These are phyloP conservation scores for Aurifilum marmelostoma DNA, from an alignment of 2,329 filamentous ascomycete species.

Conservation along the genomic window DNA sequence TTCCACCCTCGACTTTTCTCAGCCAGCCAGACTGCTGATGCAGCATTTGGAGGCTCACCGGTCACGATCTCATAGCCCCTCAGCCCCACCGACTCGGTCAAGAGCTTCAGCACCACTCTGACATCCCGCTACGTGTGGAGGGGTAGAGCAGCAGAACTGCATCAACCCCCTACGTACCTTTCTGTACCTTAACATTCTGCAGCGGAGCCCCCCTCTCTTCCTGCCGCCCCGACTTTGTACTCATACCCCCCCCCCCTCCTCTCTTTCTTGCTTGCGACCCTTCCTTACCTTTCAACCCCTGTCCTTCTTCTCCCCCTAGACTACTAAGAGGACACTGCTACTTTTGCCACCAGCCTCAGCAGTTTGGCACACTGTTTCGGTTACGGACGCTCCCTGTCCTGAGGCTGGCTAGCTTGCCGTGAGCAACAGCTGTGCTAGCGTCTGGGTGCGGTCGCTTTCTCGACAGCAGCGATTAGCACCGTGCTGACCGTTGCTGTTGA, in stretches of 20 bases:
- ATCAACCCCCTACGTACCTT: constrained; percentile 22
- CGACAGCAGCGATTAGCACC: constrained; percentile 15
- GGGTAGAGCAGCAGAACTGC: constrained; percentile 20
- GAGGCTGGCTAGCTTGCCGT: constrained; percentile 22
- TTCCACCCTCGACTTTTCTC: neutral
- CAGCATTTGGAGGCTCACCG: constrained; percentile 13
- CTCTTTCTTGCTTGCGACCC: constrained; percentile 6
- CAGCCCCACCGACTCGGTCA: constrained; percentile 26
- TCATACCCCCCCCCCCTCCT: constrained; percentile 15
- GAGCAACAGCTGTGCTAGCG: constrained; percentile 21
- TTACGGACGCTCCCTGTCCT: constrained; percentile 17
- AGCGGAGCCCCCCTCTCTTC: constrained; percentile 18
- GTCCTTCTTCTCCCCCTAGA: neutral
- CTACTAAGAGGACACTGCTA: constrained; percentile 14
- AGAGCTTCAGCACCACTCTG: constrained; percentile 7
- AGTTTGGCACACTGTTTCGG: constrained; percentile 22
- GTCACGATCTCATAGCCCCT: constrained; percentile 15
- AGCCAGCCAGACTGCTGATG: neutral
- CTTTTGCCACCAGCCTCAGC: constrained; percentile 15
- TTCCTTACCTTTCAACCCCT: constrained; percentile 11
- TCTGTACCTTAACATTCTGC: constrained; percentile 23
- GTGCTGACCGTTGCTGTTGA: constrained; percentile 29
- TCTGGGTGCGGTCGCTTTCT: constrained; percentile 17
- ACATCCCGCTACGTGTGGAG: constrained; percentile 15
- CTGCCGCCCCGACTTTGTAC: constrained; percentile 8